Conservation (phyloP, 2,329 filamentous ascomycete genomes). For the Penicillium janthinellum region DNA sequence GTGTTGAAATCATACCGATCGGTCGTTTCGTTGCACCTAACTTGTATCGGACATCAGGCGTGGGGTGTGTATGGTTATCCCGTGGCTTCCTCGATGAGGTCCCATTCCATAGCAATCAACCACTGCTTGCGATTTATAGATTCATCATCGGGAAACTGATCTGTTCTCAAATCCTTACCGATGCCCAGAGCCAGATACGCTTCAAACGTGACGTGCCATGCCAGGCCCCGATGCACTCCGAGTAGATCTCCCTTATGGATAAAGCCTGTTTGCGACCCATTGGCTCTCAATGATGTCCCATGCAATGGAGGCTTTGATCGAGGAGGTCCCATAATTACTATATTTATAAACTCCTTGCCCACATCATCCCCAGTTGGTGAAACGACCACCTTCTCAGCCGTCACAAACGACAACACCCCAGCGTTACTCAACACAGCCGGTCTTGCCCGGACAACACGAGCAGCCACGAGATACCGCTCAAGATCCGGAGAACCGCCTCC, state of each 20-base stretch:
- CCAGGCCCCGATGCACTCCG: constrained; percentile 35
- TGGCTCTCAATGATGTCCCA: not conserved
- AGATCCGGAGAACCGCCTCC: not conserved
- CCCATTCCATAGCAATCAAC: constrained; percentile 45
- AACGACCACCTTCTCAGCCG: constrained; percentile 3
- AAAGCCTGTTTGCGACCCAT: not conserved
- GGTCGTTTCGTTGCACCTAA: not conserved
- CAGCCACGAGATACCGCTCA: constrained; percentile 22
- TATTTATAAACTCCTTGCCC: constrained; percentile 10
- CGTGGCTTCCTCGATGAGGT: constrained; percentile 27
- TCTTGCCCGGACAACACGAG: constrained; percentile 19
- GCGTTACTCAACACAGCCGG: constrained; percentile 27
- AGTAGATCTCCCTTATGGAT: constrained; percentile 27
- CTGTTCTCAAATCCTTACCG: not conserved
- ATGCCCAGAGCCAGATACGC: not conserved
- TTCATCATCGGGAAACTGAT: not conserved
- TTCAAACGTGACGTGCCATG: constrained; percentile 41
- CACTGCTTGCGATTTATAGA: constrained; percentile 23
- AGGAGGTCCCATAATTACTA: constrained; percentile 35
- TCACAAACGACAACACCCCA: constrained; percentile 31
- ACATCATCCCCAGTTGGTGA: not conserved
- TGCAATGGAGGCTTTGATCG: constrained; percentile 12
- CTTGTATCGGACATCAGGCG: not conserved
- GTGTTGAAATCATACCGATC: constrained; percentile 10
- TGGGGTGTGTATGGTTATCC: not conserved